Percentiles rank a stretch among this genome's conserved stretches.
These are phyloP conservation scores for Monascus purpureus DNA, from an alignment of 495 filamentous ascomycete genomes.

Conservation along the genomic window DNA sequence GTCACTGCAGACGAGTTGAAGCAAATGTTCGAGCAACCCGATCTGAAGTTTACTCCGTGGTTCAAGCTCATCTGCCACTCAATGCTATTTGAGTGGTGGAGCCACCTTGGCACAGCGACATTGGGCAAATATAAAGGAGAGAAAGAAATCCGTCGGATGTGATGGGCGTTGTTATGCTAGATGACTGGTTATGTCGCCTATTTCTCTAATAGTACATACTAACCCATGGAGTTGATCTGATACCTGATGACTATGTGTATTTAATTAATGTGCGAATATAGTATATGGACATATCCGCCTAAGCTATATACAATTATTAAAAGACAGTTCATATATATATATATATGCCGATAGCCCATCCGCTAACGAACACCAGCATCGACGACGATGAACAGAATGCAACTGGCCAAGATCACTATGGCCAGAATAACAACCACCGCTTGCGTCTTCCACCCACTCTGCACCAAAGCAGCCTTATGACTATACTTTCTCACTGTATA, in stretches of 20 bases:
- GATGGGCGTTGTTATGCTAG: slow-evolving; percentile 6
- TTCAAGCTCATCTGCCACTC: slow-evolving; percentile 98
- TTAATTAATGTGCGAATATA: too few relatives aligned
- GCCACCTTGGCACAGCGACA: slow-evolving; percentile 57
- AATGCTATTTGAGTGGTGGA: slow-evolving; percentile 98
- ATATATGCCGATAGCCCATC: slow-evolving; percentile 1
- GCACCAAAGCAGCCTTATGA: slow-evolving; percentile 65
- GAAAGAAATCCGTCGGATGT: slow-evolving; percentile 81
- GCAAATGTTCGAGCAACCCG: slow-evolving; percentile 66
- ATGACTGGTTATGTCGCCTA: too few relatives aligned
- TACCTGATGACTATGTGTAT: too few relatives aligned
- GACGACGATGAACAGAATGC: slow-evolving; percentile 44
- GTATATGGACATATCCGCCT: too few relatives aligned
- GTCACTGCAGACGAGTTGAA: slow-evolving; percentile 74
- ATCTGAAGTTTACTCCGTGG: slow-evolving; percentile 87
- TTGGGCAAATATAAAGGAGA: slow-evolving; percentile 80
- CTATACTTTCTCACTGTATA: slow-evolving; percentile 78
- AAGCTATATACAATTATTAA: not conserved
- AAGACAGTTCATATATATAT: not conserved
- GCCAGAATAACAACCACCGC: slow-evolving; percentile 61
- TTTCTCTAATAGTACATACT: too few relatives aligned
- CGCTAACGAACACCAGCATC: slow-evolving; percentile 10
- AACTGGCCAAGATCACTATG: slow-evolving; percentile 67
- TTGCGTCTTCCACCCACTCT: slow-evolving; percentile 90
- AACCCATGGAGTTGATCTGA: too few relatives aligned